Conservation (phyloP, 139 green algal species). For the Chlamydomonas sp. region DNA sequence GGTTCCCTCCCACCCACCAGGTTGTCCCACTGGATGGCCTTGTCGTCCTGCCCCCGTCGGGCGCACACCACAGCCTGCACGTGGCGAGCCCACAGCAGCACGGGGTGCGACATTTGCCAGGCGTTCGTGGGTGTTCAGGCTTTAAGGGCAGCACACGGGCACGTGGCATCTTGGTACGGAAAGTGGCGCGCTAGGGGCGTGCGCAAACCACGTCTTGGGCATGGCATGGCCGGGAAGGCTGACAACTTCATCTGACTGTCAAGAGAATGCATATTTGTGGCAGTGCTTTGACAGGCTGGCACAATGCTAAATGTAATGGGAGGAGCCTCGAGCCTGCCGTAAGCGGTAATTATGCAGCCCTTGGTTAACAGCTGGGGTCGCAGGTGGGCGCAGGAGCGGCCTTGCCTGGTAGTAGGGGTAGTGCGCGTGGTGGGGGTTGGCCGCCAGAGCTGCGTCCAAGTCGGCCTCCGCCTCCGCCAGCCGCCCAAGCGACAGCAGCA, state of each 20-base stretch:
- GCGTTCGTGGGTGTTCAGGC: too few relatives aligned
- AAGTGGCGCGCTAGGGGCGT: too few relatives aligned
- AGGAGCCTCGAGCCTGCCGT: neutral
- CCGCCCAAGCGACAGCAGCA: slow-evolving; percentile 40
- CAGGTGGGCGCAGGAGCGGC: neutral
- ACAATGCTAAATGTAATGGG: neutral
- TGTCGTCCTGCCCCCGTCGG: slow-evolving; percentile 3
- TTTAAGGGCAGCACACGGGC: too few relatives aligned
- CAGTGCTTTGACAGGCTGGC: too few relatives aligned
- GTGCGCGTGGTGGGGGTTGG: slow-evolving; percentile 53
- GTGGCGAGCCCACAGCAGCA: too few relatives aligned
- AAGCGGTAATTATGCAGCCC: neutral
- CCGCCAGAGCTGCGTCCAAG: slow-evolving; percentile 36
- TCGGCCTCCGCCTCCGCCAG: slow-evolving; percentile 40
- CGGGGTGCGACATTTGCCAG: too few relatives aligned
- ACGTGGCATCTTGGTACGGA: too few relatives aligned
- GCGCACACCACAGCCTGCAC: slow-evolving; percentile 33
- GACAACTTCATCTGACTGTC: too few relatives aligned
- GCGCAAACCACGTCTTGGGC: too few relatives aligned
- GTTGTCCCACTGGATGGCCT: slow-evolving; percentile 32
- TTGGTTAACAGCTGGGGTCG: neutral
- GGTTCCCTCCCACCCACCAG: slow-evolving; percentile 7
- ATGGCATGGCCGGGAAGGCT: too few relatives aligned
- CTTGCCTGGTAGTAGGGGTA: slow-evolving; percentile 54
- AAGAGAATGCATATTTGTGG: too few relatives aligned